Evolutionary conservation across 768 basidiomycete species (phyloP), one percentile per base, ranked within the genome.

Genomic region (Termitomyces sp.): DNA sequence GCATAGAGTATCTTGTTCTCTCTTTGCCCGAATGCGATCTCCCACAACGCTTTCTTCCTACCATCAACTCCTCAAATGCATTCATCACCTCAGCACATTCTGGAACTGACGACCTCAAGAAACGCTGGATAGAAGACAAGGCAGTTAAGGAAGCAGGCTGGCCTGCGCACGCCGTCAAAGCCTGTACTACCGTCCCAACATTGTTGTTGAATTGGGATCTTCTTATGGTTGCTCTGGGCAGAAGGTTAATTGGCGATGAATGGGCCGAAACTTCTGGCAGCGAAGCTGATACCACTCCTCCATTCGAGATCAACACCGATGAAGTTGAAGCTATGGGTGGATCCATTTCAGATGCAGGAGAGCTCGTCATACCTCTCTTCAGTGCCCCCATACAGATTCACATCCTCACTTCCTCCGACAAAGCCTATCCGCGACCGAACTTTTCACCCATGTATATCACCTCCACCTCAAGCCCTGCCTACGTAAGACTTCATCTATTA

Each of bases 11-110:
- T 74, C 80, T 97, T 3, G 80, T 96, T 49, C 79, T 96, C 22
- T 85, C 92, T 66, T 70, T 91, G 6, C 90, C 94, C 0, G 95
- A 98, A 76, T 89, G 91, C 60, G 94, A 96, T 66, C 81, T 97
- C 5, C 96, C 96, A 0, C 69, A 78, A 54, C 82, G 83, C 32
- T 92, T 93, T 71, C 73, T 91, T 16, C 84, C 89, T 4, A 70
- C 78, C 11, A 72, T 73, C n/a, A 88, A 87, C 66, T 84, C 89
- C 3, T 90, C 89, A 0, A 81, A 85, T 65, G 76, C 90, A 1
- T 91, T 92, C 70, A 73, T 92, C 61, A 84, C 84, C 15, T 83
- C 87, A 4, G 77, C 79, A 3, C 86, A 91, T 71, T 78, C 85
- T 20, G 88, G 89, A 0, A 73, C 75, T 4, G 83, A 85, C 50